A percentile compares a stretch with the other conserved stretches of the same genome.
Conservation (phyloP, 2,329 filamentous ascomycete species). For the Albophoma yamanashiensis region DNA sequence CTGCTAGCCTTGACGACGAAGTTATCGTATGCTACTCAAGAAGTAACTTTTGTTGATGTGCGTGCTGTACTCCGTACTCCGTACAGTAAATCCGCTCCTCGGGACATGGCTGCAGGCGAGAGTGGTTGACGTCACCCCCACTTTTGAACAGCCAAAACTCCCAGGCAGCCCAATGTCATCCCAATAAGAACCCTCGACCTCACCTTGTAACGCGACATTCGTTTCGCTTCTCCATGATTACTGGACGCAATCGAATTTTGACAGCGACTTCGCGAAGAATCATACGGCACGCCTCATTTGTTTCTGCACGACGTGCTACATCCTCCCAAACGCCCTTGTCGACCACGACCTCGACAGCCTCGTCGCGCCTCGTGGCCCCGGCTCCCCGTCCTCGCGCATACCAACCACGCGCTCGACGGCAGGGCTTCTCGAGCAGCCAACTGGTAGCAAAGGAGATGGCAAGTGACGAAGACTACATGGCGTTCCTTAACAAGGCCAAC, state of each 20-base stretch:
- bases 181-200: not conserved
- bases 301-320: not conserved
- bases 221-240: not conserved
- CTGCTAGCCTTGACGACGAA: not conserved
- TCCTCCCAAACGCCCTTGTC: not conserved
- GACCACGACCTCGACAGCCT: not conserved
- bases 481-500: conserved; percentile 83
- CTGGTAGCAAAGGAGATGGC: conserved; percentile 38
- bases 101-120: conserved; percentile 1
- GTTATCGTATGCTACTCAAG: not conserved
- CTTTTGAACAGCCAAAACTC: conserved; percentile 9
- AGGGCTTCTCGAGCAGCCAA: conserved; percentile 10
- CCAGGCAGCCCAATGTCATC: not conserved
- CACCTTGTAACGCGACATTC: not conserved
- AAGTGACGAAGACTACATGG: conserved; percentile 71
- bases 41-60: not conserved
- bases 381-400: not conserved
- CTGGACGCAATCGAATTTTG: not conserved
- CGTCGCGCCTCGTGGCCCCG: not conserved
- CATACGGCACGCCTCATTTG: not conserved
- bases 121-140: conserved; percentile 19
- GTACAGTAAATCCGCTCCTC: too few species aligned
- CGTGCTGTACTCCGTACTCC: too few species aligned
- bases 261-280: not conserved
- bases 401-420: not conserved